A percentile compares a stretch with the other conserved stretches of the same genome.
Conservation (phyloP, 768 basidiomycete genomes). For the Lentinula detonsa region DNA sequence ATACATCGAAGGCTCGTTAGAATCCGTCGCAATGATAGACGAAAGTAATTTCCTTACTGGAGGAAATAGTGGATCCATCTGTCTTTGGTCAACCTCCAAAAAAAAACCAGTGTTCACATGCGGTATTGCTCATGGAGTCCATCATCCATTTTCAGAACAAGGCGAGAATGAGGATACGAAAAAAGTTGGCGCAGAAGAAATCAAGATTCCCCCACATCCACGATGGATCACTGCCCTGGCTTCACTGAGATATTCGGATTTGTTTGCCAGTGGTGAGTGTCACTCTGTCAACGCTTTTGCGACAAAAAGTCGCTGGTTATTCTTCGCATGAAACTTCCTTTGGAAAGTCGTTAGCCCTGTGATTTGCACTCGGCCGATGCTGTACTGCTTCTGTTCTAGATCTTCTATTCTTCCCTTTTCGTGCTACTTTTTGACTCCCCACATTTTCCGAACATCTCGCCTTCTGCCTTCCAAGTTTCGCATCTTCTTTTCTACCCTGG, state of each 20-base stretch:
- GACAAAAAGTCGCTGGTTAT: not conserved
- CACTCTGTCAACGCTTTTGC: not conserved
- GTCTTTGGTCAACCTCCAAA: slow-evolving; percentile 85
- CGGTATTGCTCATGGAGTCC: slow-evolving; percentile 81
- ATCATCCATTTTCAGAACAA: slow-evolving; percentile 28
- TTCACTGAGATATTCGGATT: slow-evolving; percentile 80
- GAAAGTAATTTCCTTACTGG: slow-evolving; percentile 90
- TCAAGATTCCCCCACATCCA: slow-evolving; percentile 27
- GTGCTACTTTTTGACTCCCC: not conserved
- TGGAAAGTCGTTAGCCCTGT: not conserved
- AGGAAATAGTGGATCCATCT: slow-evolving; percentile 92
- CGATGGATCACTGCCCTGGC: slow-evolving; percentile 90
- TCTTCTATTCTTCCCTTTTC: not conserved
- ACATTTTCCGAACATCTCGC: not conserved
- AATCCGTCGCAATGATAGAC: slow-evolving; percentile 92
- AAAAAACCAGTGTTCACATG: slow-evolving; percentile 93
- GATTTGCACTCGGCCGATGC: not conserved
- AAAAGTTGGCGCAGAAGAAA: not conserved
- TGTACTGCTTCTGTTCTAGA: not conserved
- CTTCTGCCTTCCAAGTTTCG: not conserved
- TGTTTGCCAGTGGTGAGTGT: slow-evolving; percentile 79
- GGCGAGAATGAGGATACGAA: not conserved
- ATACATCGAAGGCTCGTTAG: slow-evolving; percentile 88
- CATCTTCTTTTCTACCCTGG: not conserved
- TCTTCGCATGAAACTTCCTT: too few species aligned